These are phyloP conservation scores for Fusarium ramigenum DNA, from an alignment of 2,329 filamentous ascomycete species.

Conservation along the genomic window DNA sequence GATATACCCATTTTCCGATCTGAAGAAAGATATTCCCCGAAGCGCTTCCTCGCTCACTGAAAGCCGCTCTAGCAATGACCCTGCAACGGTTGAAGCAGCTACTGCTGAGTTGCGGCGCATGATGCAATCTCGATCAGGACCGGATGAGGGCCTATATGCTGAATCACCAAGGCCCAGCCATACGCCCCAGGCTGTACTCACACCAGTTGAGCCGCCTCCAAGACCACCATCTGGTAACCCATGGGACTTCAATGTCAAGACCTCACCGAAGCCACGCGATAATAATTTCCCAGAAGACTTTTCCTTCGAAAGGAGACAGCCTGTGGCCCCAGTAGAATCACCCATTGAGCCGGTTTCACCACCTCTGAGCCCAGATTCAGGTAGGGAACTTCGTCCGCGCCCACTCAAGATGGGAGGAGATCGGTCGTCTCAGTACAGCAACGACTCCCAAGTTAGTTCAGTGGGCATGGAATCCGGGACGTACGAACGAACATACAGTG, in stretches of 20 bases:
- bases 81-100: conserved; percentile 43
- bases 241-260: conserved; percentile 49
- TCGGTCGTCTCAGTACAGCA: conserved; percentile 36
- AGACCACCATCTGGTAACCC: conserved; percentile 55
- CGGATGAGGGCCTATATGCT: conserved; percentile 38
- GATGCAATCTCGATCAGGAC: conserved; percentile 42
- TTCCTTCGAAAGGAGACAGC: conserved; percentile 39
- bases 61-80: conserved; percentile 19
- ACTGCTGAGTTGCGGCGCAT: conserved; percentile 44
- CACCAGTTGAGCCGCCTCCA: conserved; percentile 41
- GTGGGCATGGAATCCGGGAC: conserved; percentile 26
- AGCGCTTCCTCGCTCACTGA: conserved; percentile 23
- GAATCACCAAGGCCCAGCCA: conserved; percentile 15
- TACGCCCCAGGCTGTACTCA: conserved; percentile 11
- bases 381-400: conserved; percentile 25
- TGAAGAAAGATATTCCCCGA: conserved; percentile 15
- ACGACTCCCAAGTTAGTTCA: conserved; percentile 37
- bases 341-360: conserved; percentile 37
- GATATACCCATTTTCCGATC: conserved; percentile 30
- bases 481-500: conserved; percentile 38
- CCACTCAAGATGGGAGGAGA: conserved; percentile 33
- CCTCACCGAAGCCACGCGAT: conserved; percentile 33
- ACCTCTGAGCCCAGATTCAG: conserved; percentile 35
- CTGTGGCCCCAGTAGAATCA: conserved; percentile 36
- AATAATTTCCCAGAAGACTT: conserved; percentile 34